Evolutionary conservation across 1,139 yeast species (phyloP), one percentile per base, ranked within the genome.

Genomic region (Nakaseomyces nivariensis): DNA sequence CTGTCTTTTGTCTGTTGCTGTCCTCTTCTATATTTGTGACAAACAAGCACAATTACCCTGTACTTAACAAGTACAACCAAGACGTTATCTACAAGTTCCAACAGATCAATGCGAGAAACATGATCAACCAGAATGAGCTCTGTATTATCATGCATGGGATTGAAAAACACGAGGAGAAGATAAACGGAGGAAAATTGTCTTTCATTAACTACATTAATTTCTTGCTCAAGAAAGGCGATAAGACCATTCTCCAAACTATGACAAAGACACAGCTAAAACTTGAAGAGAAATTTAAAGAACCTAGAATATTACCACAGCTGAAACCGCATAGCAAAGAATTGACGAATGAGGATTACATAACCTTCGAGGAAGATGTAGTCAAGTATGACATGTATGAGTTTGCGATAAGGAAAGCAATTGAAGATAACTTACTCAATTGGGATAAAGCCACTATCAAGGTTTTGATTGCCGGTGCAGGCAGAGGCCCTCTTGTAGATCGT

Each of bases 381-480:
- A 89, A 89, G 64, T 89, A 89, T 61, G 71, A 73, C 5, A 75
- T 74, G 54, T 89, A 89, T 61, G 81, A 76, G 46, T 64, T 70
- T 37, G 96, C 97, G 1, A 78, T 87, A 3, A 70, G 68, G 34
- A 66, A 72, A 48, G 92, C 95, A 0, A 55, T 85, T 8, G 55
- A 60, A n/a, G 78, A 75, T 51, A 55, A 64, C 17, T 49, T 61
- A 3, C 52, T 54, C 3, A 48, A 55, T 48, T 40, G 46, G 37
- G 44, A 41, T 27, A 24, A 24, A 7, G 57, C 44, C 9, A 51
- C 24, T 37, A 48, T 53, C 6, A 67, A 66, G 25, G 67, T 87
- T 4, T 73, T 87, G 6, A 75, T 89, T 1, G 81, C 84, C 4
- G 97, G 97, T 0, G 95, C 96, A 0, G 97, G 97, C 0, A 69